Conservation (phyloP, 768 basidiomycete genomes). For the Lentinula boryana region DNA sequence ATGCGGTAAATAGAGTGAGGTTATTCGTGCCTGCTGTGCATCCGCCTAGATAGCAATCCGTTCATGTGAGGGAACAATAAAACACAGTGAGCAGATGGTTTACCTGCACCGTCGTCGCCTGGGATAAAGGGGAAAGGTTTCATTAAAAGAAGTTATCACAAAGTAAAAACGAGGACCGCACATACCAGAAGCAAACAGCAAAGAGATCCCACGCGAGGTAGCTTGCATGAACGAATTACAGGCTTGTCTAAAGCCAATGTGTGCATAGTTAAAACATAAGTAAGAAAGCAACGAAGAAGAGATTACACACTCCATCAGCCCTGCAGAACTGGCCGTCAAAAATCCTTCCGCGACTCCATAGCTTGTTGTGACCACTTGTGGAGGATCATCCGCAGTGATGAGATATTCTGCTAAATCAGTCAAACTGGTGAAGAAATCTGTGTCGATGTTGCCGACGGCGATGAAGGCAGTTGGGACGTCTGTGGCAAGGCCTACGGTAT, state of each 20-base stretch:
- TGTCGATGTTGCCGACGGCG: conserved; percentile 15
- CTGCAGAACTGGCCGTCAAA: conserved; percentile 21
- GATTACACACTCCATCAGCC: neutral
- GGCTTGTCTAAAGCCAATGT: conserved; percentile 12
- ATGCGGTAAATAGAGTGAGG: conserved; percentile 23
- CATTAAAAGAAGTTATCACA: neutral
- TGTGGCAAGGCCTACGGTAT: conserved; percentile 21
- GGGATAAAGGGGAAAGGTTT: neutral
- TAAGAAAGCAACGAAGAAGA: neutral
- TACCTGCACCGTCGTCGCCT: neutral
- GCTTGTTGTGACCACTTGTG: conserved; percentile 43
- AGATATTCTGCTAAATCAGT: conserved; percentile 3
- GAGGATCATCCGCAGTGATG: conserved; percentile 9
- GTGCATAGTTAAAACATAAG: conserved; percentile 22
- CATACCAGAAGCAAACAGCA: conserved; percentile 42
- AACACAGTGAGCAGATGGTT: neutral
- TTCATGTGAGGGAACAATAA: neutral
- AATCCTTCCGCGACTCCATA: conserved; percentile 38
- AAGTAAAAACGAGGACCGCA: conserved; percentile 2
- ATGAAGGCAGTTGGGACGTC: conserved; percentile 19
- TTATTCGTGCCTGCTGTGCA: neutral
- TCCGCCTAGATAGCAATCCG: conserved; percentile 2
- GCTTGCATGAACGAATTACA: conserved; percentile 27
- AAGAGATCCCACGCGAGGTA: conserved; percentile 41
- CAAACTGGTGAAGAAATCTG: conserved; percentile 11